Evolutionary conservation across 2,329 filamentous ascomycete species (phyloP).

Genomic region (Dissoconium aciculare): DNA sequence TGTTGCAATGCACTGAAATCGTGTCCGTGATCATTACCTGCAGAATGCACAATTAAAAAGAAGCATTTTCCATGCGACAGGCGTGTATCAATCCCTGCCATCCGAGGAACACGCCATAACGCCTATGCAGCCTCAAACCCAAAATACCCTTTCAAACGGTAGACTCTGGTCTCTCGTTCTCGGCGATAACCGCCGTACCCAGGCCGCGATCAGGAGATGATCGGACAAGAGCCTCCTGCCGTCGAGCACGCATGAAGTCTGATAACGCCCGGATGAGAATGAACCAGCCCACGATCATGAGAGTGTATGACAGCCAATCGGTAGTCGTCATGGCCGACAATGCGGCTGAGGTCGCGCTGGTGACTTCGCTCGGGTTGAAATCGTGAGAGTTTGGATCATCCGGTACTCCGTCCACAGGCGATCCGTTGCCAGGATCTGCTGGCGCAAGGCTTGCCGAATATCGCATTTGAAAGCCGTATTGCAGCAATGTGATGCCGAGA

Average conservation of each 20-base stretch:
- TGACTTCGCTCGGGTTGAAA: slow-evolving; percentile 61
- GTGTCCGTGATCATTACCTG: no score
- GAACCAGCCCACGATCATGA: slow-evolving; percentile 98
- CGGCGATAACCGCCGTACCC: slow-evolving; percentile 69
- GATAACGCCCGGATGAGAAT: slow-evolving; percentile 87
- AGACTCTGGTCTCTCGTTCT: slow-evolving; percentile 64
- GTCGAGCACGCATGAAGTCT: slow-evolving; percentile 73
- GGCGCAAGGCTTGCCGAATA: slow-evolving; percentile 21
- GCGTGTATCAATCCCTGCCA: no score
- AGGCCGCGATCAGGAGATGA: slow-evolving; percentile 85
- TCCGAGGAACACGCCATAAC: no score
- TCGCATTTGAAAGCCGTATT: slow-evolving; percentile 95
- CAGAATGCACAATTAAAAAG: no score
- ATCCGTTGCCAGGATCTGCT: slow-evolving; percentile 10
- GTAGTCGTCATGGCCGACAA: slow-evolving; percentile 39
- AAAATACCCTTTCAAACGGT: no score
- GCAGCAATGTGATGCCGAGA: slow-evolving; percentile 84
- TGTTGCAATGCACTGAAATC: no score
- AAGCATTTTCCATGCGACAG: no score
- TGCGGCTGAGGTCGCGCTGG: slow-evolving; percentile 24
- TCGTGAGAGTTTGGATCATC: slow-evolving; percentile 80
- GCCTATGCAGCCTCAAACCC: no score
- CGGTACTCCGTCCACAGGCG: slow-evolving; percentile 39
- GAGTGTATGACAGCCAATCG: slow-evolving; percentile 78
- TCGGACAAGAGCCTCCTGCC: slow-evolving; percentile 83